Evolutionary conservation across 2,329 filamentous ascomycete genomes (phyloP), one percentile per base, ranked within the genome.

Genomic region (Neoscytalidium dimidiatum): DNA sequence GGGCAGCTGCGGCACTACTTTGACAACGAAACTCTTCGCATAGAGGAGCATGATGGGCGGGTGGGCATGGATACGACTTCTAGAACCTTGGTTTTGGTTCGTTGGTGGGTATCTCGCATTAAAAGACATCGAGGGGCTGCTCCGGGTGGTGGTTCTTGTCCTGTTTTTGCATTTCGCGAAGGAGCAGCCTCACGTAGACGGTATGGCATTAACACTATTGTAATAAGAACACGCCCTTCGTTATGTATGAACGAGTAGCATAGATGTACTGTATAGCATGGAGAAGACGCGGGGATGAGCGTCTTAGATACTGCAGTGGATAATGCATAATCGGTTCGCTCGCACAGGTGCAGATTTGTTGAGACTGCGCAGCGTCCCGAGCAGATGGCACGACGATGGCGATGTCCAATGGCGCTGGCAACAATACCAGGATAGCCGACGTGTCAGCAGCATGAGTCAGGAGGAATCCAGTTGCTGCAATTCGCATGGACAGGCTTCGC

Each of bases 231-330:
- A 41, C 56, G 46, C 13, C 35, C 61, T 63, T 63, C 33, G 46
- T 63, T 53, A 63, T 63, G 61, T 63, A 63, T 63, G 49, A 62
- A 60, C 26, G 61, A 63, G 48, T 53, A 63, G 61, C 48, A 44
- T 63, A 52, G 61, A 63, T 43, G 43, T 62, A 62, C 44, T 63
- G 48, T 63, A 53, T 21, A 44, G 48, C 26, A 56, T 17, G 33
- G 35, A n/a, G 33, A 38, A 9, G 48, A 13, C 19, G 31, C 13
- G 35, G 26, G 13, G 23, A 29, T 29, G 46, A 11, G 43, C 23
- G 19, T 44, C 23, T 21, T 49, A 43, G 62, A 57, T 29, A 60
- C 33, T 46, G 26, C 56, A 33, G 38, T 31, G 19, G 7, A 29
- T 58, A 64, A 64, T 64, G 62, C 41, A 51, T 49, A 51, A 41